Base-by-base conservation (phyloP, 192 early-diverging fungal genomes). In the Mortierella alpina region DNA sequence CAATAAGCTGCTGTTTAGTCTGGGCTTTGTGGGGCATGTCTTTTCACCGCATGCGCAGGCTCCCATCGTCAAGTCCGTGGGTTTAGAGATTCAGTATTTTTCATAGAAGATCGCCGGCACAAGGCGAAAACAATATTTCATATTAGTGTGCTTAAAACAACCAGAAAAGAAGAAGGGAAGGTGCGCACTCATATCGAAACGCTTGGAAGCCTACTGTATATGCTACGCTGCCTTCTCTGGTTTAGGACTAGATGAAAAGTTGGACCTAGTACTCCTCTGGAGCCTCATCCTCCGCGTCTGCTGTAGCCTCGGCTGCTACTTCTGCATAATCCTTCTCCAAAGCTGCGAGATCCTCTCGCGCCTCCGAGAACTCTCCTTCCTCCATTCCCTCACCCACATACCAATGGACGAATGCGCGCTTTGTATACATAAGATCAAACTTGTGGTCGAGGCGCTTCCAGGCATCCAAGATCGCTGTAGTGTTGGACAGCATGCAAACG, bases 341-440 rank as follows among this genome's bases (percentile, higher is more conserved):
- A 56, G 98, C 97, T 84, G 96, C 98, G 87, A 98, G 92, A 86
- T 99, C 97, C 87, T 98, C 98, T 89, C 97, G 97, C 65, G 97
- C 98, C 90, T 99, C 98, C 68, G 96, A 97, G 94, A 99, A 99
- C 88, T 99, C 98, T 83, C 98, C 97, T 89, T 99, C 98, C 89
- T 99, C 98, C 98, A 99, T 99, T 89, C 98, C 96, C 88, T 98
- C 98, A 85, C 97, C 98, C 66, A 99, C 98, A 84, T 98, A 99
- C 98, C 97, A 98, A 90, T 99, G 98, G 57, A 99, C 98, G 82
- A 99, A 99, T 73, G 98, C 97, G 88, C 98, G 97, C 93, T 98
- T 99, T 85, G 98, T 95, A 87, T 97, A 99, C 97, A 98, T 98
- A 67, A 98, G 92, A 85, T 99, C 98, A 80, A 98, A 99, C 93